Percentiles rank a stretch among this genome's conserved stretches.
These are phyloP conservation scores for Oenanthe sinensis DNA, from an alignment of 129 eudicot genomes.

Conservation along the genomic window DNA sequence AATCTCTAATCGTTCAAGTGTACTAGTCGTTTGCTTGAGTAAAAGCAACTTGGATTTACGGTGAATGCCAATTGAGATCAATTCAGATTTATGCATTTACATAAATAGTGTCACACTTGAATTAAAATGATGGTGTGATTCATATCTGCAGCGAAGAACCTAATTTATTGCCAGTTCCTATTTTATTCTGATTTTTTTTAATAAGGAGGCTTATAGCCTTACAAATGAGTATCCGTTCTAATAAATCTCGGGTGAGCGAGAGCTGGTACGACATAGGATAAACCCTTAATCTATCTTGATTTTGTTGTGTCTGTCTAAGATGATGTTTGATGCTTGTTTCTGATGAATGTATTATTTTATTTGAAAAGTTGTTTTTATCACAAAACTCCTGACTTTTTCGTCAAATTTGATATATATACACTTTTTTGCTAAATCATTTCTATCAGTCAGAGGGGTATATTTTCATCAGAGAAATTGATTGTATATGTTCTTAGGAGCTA, in stretches of 20 bases:
- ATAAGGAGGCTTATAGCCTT: too few relatives aligned
- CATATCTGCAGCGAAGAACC: background rate
- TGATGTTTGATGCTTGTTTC: background rate
- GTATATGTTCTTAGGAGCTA: slow-evolving; percentile 50
- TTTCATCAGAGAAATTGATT: background rate
- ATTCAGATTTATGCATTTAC: background rate
- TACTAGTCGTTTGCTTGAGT: too few relatives aligned
- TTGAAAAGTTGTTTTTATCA: background rate
- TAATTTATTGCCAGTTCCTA: background rate
- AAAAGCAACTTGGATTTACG: background rate
- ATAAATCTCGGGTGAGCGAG: too few relatives aligned
- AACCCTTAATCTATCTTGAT: background rate
- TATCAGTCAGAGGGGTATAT: background rate
- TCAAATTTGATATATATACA: background rate
- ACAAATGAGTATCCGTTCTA: too few relatives aligned
- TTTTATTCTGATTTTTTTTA: background rate
- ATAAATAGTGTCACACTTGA: background rate
- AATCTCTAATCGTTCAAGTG: too few relatives aligned
- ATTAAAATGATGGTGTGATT: background rate
- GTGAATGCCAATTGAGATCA: too few relatives aligned
- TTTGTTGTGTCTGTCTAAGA: background rate
- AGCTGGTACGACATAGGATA: too few relatives aligned
- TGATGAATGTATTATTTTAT: background rate
- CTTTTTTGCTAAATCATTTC: background rate
- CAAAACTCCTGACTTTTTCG: background rate